Evolutionary conservation across 805 yeast genomes (phyloP), one percentile per base, ranked within the genome.

Genomic region (Ogataea ganodermae): DNA sequence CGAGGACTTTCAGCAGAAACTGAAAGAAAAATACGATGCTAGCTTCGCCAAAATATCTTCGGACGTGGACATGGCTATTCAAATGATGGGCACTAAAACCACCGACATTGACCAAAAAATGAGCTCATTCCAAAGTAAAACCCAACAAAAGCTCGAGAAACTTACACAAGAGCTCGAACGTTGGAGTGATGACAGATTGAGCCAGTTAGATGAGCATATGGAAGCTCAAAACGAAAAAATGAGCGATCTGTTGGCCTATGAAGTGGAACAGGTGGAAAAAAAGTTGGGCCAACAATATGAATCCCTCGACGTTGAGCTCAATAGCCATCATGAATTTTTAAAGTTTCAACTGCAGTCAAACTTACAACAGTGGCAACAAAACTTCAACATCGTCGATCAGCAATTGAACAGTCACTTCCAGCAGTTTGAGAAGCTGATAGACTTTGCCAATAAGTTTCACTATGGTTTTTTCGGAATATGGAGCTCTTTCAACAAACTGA

Each of bases 401-500:
- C 46, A 45, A 24, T 16, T 54, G 40, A n/a, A 26, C 18, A 40
- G 44, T 14, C 45, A 39, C 14, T 13, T 45, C 14, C 44, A 37
- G n/a, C 42, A 44, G 31, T 48, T 51, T 30, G 45, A 40, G 14
- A 44, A 45, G 28, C 27, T 52, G 17, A 27, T 22, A 4, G 42
- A 45, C 2, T 17, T 43, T 6, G 10, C 42, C 12, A 38, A 43
- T 18, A 27, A 28, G 35, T 28, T 53, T 6, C 37, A 41, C 23
- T 22, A 16, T 1, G 36, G 23, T 3, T 12, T 43, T 13, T 28
- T 39, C 20, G 4, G 28, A 9, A 12, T 48, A 28, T 18, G 43
- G 5, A 44, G 44, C 22, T 42, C 44, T 3, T 4, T 47, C 24
- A 23, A 35, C 20, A 42, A 23, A 3, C 12, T 42, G 27, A 31